Conservation (phyloP, 169 alveolate species). For the Eimeria maxima region DNA sequence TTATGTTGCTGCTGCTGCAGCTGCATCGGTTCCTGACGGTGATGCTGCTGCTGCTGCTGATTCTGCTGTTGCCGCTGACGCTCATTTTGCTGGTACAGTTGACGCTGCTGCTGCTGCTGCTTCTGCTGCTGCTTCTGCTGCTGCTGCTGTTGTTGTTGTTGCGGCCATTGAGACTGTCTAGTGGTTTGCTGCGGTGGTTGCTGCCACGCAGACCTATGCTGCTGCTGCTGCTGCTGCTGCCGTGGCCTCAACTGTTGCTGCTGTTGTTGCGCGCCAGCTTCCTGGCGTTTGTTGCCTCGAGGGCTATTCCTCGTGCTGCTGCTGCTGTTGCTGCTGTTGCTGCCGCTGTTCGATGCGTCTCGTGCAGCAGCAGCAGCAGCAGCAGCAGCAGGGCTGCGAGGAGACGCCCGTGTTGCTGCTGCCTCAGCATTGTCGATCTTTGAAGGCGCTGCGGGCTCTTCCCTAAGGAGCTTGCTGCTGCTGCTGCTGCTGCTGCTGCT, state of each 20-base stretch:
- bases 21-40: too few relatives aligned
- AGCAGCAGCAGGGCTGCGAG: neutral
- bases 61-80: conserved; percentile 8
- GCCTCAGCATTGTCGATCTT: neutral
- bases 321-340: conserved; percentile 42
- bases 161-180: neutral
- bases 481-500: conserved; percentile 29
- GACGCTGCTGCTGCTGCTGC: conserved; percentile 15
- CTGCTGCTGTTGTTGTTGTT: conserved; percentile 18
- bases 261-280: neutral
- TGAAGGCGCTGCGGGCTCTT: too few relatives aligned
- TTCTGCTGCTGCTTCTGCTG: conserved; percentile 4
- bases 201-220: neutral
- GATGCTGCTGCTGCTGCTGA: conserved; percentile 47
- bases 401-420: neutral
- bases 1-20: conserved; percentile 30
- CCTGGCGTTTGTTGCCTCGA: neutral
- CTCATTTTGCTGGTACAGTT: neutral
- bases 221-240: conserved; percentile 38
- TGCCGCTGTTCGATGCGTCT: neutral
- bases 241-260: neutral
- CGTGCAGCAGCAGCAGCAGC: neutral
- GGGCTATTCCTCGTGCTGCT: neutral
- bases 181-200: conserved; percentile 12
- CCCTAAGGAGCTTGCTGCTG: neutral